phyloP scores from a whole-genome alignment of 345 rosid genomes.

The Schrenkiella parvula region DNA sequence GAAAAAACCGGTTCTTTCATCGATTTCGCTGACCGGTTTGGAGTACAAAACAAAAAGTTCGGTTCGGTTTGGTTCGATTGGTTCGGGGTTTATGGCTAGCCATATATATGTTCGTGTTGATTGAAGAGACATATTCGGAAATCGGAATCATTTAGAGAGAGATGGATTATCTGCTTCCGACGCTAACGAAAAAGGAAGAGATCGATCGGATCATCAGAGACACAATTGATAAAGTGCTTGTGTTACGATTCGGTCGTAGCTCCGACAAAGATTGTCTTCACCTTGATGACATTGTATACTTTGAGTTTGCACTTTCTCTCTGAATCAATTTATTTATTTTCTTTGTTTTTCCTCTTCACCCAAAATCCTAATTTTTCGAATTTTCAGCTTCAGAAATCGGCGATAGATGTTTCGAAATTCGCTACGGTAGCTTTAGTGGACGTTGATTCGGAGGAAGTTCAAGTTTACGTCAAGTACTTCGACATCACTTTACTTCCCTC shows the following conservation, averaged over 20 bases:
- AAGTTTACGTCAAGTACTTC: conserved; percentile 79
- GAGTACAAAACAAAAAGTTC: no score
- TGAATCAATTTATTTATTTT: neutral
- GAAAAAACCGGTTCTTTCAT: no score
- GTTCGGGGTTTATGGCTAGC: neutral
- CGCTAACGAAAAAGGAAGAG: conserved; percentile 68
- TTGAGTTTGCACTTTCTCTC: neutral
- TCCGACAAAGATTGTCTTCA: conserved; percentile 58
- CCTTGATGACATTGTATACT: conserved; percentile 59
- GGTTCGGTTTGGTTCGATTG: neutral
- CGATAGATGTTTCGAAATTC: conserved; percentile 64
- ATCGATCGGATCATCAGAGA: conserved; percentile 64
- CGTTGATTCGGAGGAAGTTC: conserved; percentile 67
- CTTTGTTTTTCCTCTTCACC: neutral
- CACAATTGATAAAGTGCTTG: conserved; percentile 85
- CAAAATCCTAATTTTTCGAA: neutral
- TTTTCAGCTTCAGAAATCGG: conserved; percentile 67
- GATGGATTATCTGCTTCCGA: conserved; percentile 53
- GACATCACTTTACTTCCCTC: conserved; percentile 73
- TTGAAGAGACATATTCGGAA: neutral
- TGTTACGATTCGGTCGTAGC: conserved; percentile 82
- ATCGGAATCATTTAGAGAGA: neutral
- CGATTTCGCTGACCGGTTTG: no score
- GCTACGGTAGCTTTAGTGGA: conserved; percentile 64
- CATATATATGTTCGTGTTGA: neutral